Evolutionary conservation across 2,329 filamentous ascomycete species (phyloP), one percentile per base, ranked within the genome.

Genomic region (Cercospora berteroae): DNA sequence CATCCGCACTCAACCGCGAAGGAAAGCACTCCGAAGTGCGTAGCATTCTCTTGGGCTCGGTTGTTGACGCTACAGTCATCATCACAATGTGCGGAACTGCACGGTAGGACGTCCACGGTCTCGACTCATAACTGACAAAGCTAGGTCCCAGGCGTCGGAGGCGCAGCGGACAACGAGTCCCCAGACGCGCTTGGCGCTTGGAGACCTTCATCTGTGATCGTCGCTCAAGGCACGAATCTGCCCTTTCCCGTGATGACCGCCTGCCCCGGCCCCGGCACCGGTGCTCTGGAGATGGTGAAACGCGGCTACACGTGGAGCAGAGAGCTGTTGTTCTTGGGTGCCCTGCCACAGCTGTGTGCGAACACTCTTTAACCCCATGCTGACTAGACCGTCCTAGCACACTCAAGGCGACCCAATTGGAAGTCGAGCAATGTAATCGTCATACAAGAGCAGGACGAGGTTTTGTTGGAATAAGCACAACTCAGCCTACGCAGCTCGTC

Each of bases 341-440:
- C 52, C 52, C 29, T 57, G 52, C 29, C 52, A 31, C 25, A 29
- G 25, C 52, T 57, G 25, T 13, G 52, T n/a, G 29, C 25, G 16
- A 33, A 33, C 25, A 57, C 29, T 20, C 25, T n/a, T 10, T 20
- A 13, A 57, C 13, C 25, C 55, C 59, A 61, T 61, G 39, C n/a
- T 20, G 20, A 23, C 59, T 39, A 44, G 25, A 57, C 23, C 33
- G 16, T 62, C 18, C 60, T 44, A 29, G 29, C 23, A 27, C 16
- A 55, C 25, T 31, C 39, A 36, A 31, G 29, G 36, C 31, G 23
- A 31, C 33, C 60, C 60, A 62, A 62, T 62, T 62, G 60, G 44
- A 62, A 23, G 23, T 33, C 18, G 27, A 12, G 60, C 36, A 36
- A 62, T 62, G 60, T 62, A 20, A 62, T 52, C 44, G 60, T 62